phyloP scores from a whole-genome alignment of 2,329 filamentous ascomycete genomes.

The Thelonectria rubi region DNA sequence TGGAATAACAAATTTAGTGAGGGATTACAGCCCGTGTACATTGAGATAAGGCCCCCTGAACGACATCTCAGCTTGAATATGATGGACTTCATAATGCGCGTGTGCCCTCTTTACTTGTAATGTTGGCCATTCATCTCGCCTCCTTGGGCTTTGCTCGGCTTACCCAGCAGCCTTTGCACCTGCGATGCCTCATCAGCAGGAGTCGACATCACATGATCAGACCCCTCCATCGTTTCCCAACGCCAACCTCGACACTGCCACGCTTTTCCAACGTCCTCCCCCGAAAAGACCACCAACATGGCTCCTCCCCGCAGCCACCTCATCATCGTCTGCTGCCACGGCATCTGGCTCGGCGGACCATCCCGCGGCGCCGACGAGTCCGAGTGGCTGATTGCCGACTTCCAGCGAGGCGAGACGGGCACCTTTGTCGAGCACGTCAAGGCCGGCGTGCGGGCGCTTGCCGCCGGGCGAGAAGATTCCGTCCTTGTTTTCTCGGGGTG shows the following conservation, averaged over 20 bases:
- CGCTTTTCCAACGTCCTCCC: constrained; percentile 26
- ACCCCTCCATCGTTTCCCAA: constrained; percentile 25
- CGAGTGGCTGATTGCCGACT: constrained; percentile 79
- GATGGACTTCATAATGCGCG: neutral
- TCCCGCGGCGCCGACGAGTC: constrained; percentile 61
- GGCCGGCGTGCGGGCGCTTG: constrained; percentile 66
- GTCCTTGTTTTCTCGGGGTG: constrained; percentile 80
- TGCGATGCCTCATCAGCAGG: neutral
- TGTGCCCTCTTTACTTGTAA: neutral
- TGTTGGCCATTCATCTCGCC: neutral
- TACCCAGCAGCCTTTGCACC: neutral
- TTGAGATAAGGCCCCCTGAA: neutral
- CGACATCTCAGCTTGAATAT: neutral
- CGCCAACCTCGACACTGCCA: neutral
- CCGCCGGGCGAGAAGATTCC: constrained; percentile 51
- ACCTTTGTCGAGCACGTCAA: constrained; percentile 83
- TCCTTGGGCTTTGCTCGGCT: neutral
- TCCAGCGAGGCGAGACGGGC: constrained; percentile 79
- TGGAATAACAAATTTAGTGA: neutral
- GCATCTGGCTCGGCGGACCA: constrained; percentile 73
- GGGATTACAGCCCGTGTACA: neutral
- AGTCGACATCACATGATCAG: constrained; percentile 42
- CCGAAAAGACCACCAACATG: constrained; percentile 15
- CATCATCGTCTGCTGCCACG: constrained; percentile 86
- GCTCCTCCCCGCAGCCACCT: constrained; percentile 59